Evolutionary conservation across 352 stramenopile species (phyloP), one percentile per base, ranked within the genome.

Genomic region (Phytophthora megakarya): DNA sequence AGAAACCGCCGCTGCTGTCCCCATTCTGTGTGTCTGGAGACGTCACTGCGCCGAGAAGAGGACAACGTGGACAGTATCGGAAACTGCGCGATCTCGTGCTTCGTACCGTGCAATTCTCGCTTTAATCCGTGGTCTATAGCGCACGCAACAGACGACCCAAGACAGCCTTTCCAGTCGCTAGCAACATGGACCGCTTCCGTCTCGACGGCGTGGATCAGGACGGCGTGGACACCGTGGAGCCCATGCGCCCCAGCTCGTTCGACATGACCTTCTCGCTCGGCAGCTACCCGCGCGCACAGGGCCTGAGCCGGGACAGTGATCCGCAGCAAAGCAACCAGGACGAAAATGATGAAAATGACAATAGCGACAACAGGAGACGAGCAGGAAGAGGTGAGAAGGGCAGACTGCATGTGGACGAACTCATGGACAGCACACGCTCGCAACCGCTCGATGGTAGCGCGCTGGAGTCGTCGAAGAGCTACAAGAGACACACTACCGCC

Each of bases 221-320:
- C 51, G 75, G 70, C 43, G 92, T 85, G 43, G 87, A 95, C 67
- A 85, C 74, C 3, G 81, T 95, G 13, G 87, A 93, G 74, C 87
- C 87, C 45, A 88, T 93, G 75, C 87, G 87, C 4, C 75, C 87
- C n/a, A 93, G 87, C 62, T 94, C 85, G 26, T 95, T 95, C 65
- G 85, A 95, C 78, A 89, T 92, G 81, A 92, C 82, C 63, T 93
- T 93, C 72, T 92, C 81, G 28, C 81, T 92, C 9, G 79, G 78
- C 55, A 75, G 71, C 70, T 77, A 88, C 64, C 70, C 73, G 46
- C 43, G 35, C 28, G 42, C 57, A 8, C 60, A 69, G 23, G 62
- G 61, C 0, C 37, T 81, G 43, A 70, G 50, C 26, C 59, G 61
- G 21, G 65, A 76, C 50, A 68, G 62, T 35, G 65, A 75, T 26